Evolutionary conservation across 257 asterid genomes (phyloP).

Genomic region (Verbascum thapsus): DNA sequence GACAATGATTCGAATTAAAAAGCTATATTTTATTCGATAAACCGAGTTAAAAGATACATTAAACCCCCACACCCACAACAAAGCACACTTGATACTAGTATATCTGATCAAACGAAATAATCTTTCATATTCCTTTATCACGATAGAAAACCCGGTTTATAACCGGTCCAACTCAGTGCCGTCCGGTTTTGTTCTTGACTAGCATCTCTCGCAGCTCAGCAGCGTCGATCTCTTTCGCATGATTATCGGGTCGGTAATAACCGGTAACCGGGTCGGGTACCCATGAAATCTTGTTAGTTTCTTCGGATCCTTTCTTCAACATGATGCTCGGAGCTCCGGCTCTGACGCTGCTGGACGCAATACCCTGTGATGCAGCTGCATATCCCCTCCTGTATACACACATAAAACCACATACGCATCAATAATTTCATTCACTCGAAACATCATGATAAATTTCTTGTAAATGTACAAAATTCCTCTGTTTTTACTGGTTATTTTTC

Average conservation of each 20-base stretch:
- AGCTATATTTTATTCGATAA: background rate
- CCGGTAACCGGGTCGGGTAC: constrained; percentile 86
- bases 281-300: constrained; percentile 61
- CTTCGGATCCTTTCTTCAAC: constrained; percentile 44
- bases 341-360: constrained; percentile 20
- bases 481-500: background rate
- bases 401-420: background rate
- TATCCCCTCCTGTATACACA: constrained; percentile 29
- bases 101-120: background rate
- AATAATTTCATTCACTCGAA: background rate
- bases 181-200: constrained; percentile 39
- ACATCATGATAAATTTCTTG: no score
- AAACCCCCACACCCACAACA: no score
- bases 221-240: constrained; percentile 54
- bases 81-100: no score
- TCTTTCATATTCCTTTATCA: background rate
- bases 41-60: background rate
- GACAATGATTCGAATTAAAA: background rate
- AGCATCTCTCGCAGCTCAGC: constrained; percentile 59
- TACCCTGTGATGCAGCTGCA: constrained; percentile 29
- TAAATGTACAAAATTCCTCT: background rate
- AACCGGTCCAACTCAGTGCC: constrained; percentile 20
- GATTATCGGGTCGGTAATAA: constrained; percentile 68
- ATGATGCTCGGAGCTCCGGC: constrained; percentile 30
- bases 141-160: background rate